A percentile compares a stretch with the other conserved stretches of the same genome.
These are phyloP conservation scores for Fusarium poae DNA, from an alignment of 2,329 filamentous ascomycete species.

Conservation along the genomic window DNA sequence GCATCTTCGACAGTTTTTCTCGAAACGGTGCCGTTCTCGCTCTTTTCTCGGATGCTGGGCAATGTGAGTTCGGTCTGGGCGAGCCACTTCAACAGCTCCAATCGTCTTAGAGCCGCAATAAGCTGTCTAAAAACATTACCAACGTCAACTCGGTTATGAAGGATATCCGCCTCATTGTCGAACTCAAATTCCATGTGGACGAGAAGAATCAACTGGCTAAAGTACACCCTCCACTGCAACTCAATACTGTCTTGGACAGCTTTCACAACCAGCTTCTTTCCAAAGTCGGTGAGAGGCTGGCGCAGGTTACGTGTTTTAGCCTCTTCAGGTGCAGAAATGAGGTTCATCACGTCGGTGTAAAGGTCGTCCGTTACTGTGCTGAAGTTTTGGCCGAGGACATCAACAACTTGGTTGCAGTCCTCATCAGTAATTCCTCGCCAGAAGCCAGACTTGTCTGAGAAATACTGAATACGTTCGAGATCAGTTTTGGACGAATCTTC, in stretches of 20 bases:
- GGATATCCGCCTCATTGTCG: conserved; percentile 77
- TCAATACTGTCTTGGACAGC: conserved; percentile 84
- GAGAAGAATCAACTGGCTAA: conserved; percentile 85
- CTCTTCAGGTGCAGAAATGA: conserved; percentile 62
- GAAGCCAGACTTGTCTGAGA: conserved; percentile 85
- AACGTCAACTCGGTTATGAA: conserved; percentile 72
- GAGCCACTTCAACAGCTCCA: conserved; percentile 81
- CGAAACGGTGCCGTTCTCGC: conserved; percentile 49
- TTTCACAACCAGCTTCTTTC: conserved; percentile 78
- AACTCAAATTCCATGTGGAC: conserved; percentile 89
- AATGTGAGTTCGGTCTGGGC: conserved; percentile 69
- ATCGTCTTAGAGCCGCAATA: conserved; percentile 76
- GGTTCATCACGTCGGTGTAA: conserved; percentile 64
- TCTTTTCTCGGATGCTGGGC: conserved; percentile 58
- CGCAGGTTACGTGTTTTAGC: conserved; percentile 61
- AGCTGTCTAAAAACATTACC: conserved; percentile 77
- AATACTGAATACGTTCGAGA: conserved; percentile 78
- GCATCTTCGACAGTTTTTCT: conserved; percentile 62
- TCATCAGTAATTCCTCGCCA: conserved; percentile 85
- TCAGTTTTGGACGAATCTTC: conserved; percentile 78
- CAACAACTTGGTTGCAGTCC: conserved; percentile 77
- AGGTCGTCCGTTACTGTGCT: conserved; percentile 68
- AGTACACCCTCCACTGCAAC: conserved; percentile 78
- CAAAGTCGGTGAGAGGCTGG: conserved; percentile 77
- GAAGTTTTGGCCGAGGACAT: conserved; percentile 75